These are phyloP conservation scores for Cytospora leucostoma DNA, from an alignment of 2,329 filamentous ascomycete species.

Conservation along the genomic window DNA sequence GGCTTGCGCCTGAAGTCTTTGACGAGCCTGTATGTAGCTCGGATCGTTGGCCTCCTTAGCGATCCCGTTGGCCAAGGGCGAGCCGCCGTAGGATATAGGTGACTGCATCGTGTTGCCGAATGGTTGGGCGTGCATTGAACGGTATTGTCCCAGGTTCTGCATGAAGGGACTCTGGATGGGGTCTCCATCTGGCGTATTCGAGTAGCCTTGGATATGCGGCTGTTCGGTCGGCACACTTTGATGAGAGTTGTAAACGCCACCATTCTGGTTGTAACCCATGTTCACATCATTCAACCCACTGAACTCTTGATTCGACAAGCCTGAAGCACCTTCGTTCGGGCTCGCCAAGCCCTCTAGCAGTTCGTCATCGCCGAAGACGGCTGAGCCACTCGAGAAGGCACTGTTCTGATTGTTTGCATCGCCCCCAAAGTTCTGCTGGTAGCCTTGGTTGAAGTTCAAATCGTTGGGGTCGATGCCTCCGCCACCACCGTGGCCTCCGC, in stretches of 20 bases:
- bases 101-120: conserved; percentile 58
- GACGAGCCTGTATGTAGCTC: conserved; percentile 60
- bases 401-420: conserved; percentile 60
- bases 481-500: conserved; percentile 51
- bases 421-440: conserved; percentile 61
- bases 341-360: conserved; percentile 72
- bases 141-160: conserved; percentile 75
- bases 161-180: conserved; percentile 91
- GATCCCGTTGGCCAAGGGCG: conserved; percentile 52
- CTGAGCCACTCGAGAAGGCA: conserved; percentile 75
- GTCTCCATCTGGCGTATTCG: conserved; percentile 86
- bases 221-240: conserved; percentile 67
- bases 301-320: conserved; percentile 59
- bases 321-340: conserved; percentile 53
- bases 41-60: conserved; percentile 52
- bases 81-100: conserved; percentile 52
- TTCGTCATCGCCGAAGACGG: conserved; percentile 85
- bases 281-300: conserved; percentile 55
- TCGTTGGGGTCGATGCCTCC: conserved; percentile 81
- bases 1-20: conserved; percentile 57
- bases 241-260: conserved; percentile 52
- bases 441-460: conserved; percentile 65
- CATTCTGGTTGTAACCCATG: conserved; percentile 55
- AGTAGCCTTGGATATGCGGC: conserved; percentile 76
- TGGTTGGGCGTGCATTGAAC: conserved; percentile 60